phyloP scores from a whole-genome alignment of 768 basidiomycete genomes.

The Daedalea quercina region DNA sequence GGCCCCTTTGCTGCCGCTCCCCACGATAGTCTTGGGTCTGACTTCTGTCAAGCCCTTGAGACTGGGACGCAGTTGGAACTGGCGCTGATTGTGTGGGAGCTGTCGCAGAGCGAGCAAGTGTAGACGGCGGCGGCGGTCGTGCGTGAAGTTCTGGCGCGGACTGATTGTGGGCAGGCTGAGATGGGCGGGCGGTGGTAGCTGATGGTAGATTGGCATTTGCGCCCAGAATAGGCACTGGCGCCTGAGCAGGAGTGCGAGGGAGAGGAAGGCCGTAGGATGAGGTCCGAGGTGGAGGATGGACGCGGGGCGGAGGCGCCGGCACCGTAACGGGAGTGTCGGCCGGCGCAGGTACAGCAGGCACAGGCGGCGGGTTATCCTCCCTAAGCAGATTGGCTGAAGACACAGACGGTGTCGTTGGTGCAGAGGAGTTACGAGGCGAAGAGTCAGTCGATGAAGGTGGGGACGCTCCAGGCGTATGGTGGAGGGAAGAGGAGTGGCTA shows the following conservation, averaged over 20 bases:
- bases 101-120: constrained; percentile 12
- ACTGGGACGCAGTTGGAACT: not conserved
- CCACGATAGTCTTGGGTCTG: not conserved
- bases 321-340: too few relatives aligned
- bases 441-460: constrained; percentile 8
- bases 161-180: constrained; percentile 7
- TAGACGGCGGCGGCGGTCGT: constrained; percentile 5
- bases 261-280: not conserved
- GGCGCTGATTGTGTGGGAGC: constrained; percentile 4
- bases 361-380: not conserved
- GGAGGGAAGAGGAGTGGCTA: not conserved
- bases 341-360: not conserved
- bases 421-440: not conserved
- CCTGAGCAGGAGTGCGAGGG: not conserved
- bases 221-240: not conserved
- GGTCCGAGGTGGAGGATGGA: not conserved
- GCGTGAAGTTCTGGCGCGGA: constrained; percentile 12
- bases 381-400: not conserved
- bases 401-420: not conserved
- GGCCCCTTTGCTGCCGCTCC: not conserved
- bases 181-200: constrained; percentile 5
- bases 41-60: not conserved
- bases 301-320: not conserved
- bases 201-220: not conserved
- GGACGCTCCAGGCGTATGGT: constrained; percentile 9